Evolutionary conservation across 345 rosid genomes (phyloP), one percentile per base, ranked within the genome.

Genomic region (Populus ilicifolia): DNA sequence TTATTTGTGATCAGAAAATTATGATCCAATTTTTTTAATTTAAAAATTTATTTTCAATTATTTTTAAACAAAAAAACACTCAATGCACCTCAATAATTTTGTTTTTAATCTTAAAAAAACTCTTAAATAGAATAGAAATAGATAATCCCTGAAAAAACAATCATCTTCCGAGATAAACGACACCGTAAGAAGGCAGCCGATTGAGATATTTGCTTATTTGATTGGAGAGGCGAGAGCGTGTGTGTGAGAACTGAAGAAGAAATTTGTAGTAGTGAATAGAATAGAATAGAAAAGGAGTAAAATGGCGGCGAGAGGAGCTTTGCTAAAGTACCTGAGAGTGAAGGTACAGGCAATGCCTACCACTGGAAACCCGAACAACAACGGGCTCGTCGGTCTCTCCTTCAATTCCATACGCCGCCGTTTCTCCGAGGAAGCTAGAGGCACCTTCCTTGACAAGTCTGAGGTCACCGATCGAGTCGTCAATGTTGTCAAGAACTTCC

Each of bases 381-480:
- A 64, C 4, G 52, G 83, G 23, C 69, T 80, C 63, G 73, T 77
- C 68, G 76, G 82, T 1, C 86, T 87, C 50, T 78, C 87, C 63
- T 86, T 89, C 85, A 76, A 80, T 50, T 66, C 84, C 1, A 41
- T 89, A 23, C 79, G 85, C 17, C 97, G 98, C 41, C 88, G 81
- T 69, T 91, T 92, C 83, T 90, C 97, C 1, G 92, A 91, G 74
- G 99, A 93, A 82, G 90, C 92, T 3, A 83, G 91, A 70, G 98
- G 98, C 27, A 84, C 97, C 33, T 96, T 96, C 83, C 98, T 96
- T 27, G 97, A 96, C 85, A 96, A 94, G 80, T 87, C 97, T 8
- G 99, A 94, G 83, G 99, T 96, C 83, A 82, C 98, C 25, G 99
- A 96, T 87, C 97, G 99, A 16, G 97, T 96, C 54, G 8, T 92